phyloP scores from a whole-genome alignment of 1,139 yeast genomes.

The Yamadazyma conglobata region DNA sequence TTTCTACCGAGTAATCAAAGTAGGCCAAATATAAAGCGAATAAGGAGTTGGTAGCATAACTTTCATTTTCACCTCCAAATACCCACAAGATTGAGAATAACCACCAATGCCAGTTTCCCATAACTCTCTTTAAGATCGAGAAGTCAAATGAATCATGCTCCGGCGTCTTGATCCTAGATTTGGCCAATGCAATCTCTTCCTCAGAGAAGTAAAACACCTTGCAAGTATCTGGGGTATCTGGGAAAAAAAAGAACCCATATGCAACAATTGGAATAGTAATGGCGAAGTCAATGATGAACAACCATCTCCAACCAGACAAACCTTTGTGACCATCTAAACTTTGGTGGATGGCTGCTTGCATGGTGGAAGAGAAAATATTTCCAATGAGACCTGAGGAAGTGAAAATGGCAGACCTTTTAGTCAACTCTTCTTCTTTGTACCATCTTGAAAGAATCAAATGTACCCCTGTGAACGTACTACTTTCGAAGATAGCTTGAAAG shows the following conservation, averaged over 20 bases:
- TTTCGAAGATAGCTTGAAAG: slow-evolving; percentile 53
- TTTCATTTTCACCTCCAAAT: slow-evolving; percentile 58
- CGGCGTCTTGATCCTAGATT: slow-evolving; percentile 21
- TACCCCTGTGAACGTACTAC: slow-evolving; percentile 52
- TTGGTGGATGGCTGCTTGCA: slow-evolving; percentile 34
- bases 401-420: slow-evolving; percentile 47
- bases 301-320: slow-evolving; percentile 39
- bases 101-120: slow-evolving; percentile 61
- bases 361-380: slow-evolving; percentile 39
- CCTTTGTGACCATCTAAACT: slow-evolving; percentile 30
- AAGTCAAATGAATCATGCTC: slow-evolving; percentile 36
- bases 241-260: slow-evolving; percentile 54
- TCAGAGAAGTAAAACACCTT: slow-evolving; percentile 32
- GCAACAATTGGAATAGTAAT: slow-evolving; percentile 47
- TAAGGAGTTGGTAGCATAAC: slow-evolving; percentile 49
- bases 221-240: slow-evolving; percentile 53
- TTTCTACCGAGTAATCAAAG: slow-evolving; percentile 39
- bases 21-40: slow-evolving; percentile 50
- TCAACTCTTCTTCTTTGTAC: slow-evolving; percentile 49
- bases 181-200: slow-evolving; percentile 35
- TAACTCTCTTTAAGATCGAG: slow-evolving; percentile 44
- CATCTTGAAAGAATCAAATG: slow-evolving; percentile 52
- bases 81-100: slow-evolving; percentile 52
- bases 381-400: slow-evolving; percentile 53
- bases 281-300: slow-evolving; percentile 34